Conservation (phyloP, 2,329 filamentous ascomycete species). For the Ceratocystis cacaofunesta region DNA sequence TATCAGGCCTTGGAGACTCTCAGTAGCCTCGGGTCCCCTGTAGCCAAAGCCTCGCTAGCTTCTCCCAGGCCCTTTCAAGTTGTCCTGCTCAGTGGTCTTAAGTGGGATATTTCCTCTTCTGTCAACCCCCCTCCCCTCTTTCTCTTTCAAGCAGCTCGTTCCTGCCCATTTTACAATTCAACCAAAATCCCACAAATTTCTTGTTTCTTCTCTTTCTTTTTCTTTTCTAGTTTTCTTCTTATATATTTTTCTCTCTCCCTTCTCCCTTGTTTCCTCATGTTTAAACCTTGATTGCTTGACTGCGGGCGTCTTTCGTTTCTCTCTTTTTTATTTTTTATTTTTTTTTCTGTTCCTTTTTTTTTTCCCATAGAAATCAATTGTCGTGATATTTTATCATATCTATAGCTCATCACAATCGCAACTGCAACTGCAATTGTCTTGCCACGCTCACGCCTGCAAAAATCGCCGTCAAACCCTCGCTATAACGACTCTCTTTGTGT, state of each 20-base stretch:
- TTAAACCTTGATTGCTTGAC: constrained; percentile 5
- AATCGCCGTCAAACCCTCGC: background rate
- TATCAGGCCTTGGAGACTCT: background rate
- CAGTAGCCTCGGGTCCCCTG: background rate
- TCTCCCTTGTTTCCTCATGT: background rate
- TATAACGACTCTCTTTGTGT: background rate
- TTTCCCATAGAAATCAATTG: background rate
- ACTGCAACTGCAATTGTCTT: background rate
- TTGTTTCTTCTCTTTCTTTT: background rate
- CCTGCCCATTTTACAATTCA: background rate
- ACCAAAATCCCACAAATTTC: constrained; percentile 1
- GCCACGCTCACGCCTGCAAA: background rate
- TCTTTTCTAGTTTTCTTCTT: constrained; percentile 1
- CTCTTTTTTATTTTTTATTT: background rate
- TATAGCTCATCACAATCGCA: background rate
- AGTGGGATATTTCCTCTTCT: background rate
- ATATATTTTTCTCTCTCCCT: background rate
- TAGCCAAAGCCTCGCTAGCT: background rate
- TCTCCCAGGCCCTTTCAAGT: background rate
- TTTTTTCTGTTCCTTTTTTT: background rate
- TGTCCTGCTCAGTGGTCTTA: background rate
- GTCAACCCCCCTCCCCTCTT: background rate
- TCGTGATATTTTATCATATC: background rate
- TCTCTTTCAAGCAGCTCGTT: background rate
- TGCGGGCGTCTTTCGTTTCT: background rate